Conservation (phyloP, 2,329 filamentous ascomycete species). For the Ambrosiella beaveri region DNA sequence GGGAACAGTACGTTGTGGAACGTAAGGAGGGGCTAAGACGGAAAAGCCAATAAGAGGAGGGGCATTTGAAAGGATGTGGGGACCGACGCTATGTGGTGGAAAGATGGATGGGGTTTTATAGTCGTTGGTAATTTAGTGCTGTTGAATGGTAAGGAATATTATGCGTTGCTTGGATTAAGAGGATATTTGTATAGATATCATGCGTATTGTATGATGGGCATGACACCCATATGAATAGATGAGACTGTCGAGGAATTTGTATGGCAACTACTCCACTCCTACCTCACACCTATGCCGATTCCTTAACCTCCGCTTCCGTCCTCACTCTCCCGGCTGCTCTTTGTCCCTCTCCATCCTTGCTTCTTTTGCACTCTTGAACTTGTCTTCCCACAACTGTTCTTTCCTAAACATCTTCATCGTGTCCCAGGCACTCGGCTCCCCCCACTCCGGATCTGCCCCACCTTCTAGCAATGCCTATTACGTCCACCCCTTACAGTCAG, state of each 20-base stretch:
- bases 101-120: not conserved
- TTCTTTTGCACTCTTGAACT: slow-evolving; percentile 32
- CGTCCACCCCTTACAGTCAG: not conserved
- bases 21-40: no score
- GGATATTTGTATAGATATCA: no score
- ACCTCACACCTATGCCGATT: no score
- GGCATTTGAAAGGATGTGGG: not conserved
- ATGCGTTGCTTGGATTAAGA: no score
- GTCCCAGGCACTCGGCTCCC: slow-evolving; percentile 30
- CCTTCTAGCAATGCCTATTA: slow-evolving; percentile 30
- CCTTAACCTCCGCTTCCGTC: not conserved
- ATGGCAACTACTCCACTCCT: no score
- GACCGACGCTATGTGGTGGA: not conserved
- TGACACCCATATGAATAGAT: no score
- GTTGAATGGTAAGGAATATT: no score
- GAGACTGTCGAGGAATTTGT: no score
- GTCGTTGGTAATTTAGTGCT: no score
- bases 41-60: not conserved
- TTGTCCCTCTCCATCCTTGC: slow-evolving; percentile 20
- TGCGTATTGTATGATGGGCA: no score
- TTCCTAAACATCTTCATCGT: slow-evolving; percentile 36
- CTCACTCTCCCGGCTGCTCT: not conserved
- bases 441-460: slow-evolving; percentile 36
- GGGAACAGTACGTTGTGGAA: not conserved
- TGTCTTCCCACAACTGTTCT: slow-evolving; percentile 31